Evolutionary conservation across 306 rosid genomes (phyloP), one percentile per base, ranked within the genome.

Genomic region (Prunus persica): DNA sequence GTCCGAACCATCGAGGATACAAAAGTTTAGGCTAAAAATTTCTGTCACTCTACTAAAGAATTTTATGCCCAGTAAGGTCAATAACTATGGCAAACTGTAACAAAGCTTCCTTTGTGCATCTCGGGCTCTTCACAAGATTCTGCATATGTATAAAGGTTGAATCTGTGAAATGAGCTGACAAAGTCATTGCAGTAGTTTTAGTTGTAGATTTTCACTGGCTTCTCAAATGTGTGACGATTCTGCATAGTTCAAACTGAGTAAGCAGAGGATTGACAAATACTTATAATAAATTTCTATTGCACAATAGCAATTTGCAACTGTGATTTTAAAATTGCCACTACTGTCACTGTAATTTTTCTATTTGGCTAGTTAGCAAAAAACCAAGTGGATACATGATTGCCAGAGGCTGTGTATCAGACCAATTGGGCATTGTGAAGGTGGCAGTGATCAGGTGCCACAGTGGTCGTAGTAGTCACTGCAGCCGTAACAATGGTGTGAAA

Each of bases 191-290:
- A 64, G 11, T 57, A 16, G 25, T 47, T 74, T 84, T 85, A 91
- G 81, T 89, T 84, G 83, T 83, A 87, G 78, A 89, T 91, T 85
- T 84, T 87, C 72, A 91, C 92, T 19, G 97, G 83, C 85, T 87
- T 91, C 87, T 91, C 97, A 28, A 62, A 87, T 9, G 88, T 69
- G 51, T 85, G 91, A 64, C 89, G 97, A 68, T 86, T 89, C 97
- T 89, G 97, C 90, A 86, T 81, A 82, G 76, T 80, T 78, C 15
- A 51, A 18, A 52, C 57, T 0, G 43, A 4, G 43, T 30, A 2
- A 65, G 45, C 20, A 32, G 19, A 28, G 45, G 18, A 18, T 9
- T 47, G 34, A 43, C 15, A 69, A 69, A 45, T 22, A 25, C 34
- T 60, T 11, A 11, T 13, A n/a, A 12, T 56, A 56, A 56, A 56